Base-by-base conservation (phyloP, 768 basidiomycete species). In the Boletales sp. region DNA sequence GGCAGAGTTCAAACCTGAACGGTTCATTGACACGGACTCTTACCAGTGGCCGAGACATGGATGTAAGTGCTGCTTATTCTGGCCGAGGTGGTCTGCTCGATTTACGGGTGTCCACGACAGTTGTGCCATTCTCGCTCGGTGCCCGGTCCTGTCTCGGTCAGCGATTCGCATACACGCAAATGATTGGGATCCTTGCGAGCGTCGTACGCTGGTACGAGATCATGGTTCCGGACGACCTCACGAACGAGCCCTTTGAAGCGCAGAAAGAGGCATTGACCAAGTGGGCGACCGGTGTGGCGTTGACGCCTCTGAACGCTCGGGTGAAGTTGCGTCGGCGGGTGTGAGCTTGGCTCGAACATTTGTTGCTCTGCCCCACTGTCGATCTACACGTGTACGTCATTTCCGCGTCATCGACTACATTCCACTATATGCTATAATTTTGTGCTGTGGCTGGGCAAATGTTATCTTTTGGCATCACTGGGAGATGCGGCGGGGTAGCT, bases 31-130 rank as follows among this genome's bases (percentile, higher is more conserved):
- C 45, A 78, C 75, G 0, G 70, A 70, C 6, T 62, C 69, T 2
- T 79, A 80, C 48, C 68, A 69, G 30, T 81, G 78, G 78, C 79
- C 77, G 13, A 72, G 79, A 19, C 69, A 78, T 48, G 78, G 75
- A 13, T 78, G 77, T 76, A 49, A 40, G 76, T 41, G 18, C 12
- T 5, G 15, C 14, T 7, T 10, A 18, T 2, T 8, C 44, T 11
- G 33, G 28, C 18, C 3, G 4, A 35, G 1, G 10, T 14, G 34
- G 14, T 32, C 17, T 17, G 10, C 25, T 34, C 13, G 17, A 36
- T 38, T 38, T 44, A 38, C 30, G 19, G 19, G 34, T 39, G 18
- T 30, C 12, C 14, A 18, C 10, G 8, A n/a, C 34, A 74, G 75
- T 74, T 57, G 30, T 75, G 25, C 70, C 75, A 0, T 81, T 81